phyloP scores from a whole-genome alignment of 495 filamentous ascomycete species.

The Talaromyces wortmannii region DNA sequence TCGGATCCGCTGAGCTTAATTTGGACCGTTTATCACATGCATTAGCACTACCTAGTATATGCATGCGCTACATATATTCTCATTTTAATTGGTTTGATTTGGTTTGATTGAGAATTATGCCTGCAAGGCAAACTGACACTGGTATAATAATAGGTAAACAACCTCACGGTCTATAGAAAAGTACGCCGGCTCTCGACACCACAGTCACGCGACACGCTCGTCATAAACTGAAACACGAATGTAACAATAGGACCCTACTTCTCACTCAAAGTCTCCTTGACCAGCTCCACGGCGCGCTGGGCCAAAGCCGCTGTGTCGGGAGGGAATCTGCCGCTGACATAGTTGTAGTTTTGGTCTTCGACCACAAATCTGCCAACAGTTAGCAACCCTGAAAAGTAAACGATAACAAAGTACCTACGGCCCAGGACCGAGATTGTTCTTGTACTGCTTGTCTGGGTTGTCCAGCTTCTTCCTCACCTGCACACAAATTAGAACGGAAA shows the following conservation, averaged over 20 bases:
- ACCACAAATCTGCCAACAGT: conserved; percentile 34
- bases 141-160: too few relatives aligned
- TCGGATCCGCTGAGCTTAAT: background rate
- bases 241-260: background rate
- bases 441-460: conserved; percentile 36
- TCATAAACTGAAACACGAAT: background rate
- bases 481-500: background rate
- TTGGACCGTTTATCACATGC: background rate
- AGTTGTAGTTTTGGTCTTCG: conserved; percentile 45
- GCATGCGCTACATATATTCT: too few relatives aligned
- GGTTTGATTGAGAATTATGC: too few relatives aligned
- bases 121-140: too few relatives aligned
- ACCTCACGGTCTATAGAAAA: too few relatives aligned
- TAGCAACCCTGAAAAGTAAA: background rate
- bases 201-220: too few relatives aligned
- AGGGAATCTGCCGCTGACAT: conserved; percentile 44
- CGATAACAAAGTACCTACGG: conserved; percentile 29
- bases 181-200: too few relatives aligned
- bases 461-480: conserved; percentile 40
- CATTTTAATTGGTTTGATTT: too few relatives aligned
- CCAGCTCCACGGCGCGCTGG: conserved; percentile 36
- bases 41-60: too few relatives aligned
- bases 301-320: conserved; percentile 40
- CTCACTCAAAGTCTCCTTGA: conserved; percentile 10
- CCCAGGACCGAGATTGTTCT: conserved; percentile 33